These are phyloP conservation scores for Neopestalotiopsis sp. DNA, from an alignment of 2,329 filamentous ascomycete species.

Conservation along the genomic window DNA sequence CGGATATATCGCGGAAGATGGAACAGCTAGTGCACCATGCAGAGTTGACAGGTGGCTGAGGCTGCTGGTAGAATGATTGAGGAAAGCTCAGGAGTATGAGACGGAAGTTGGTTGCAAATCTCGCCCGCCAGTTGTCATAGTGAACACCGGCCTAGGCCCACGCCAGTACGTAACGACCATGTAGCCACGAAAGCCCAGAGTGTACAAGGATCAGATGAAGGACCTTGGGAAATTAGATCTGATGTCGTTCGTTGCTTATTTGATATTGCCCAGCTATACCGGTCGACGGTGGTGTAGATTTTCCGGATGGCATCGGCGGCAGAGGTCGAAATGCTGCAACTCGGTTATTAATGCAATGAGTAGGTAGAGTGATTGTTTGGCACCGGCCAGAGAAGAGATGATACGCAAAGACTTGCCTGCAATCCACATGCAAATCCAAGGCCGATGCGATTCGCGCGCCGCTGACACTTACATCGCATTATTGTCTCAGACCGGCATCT, in stretches of 20 bases:
- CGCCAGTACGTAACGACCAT: constrained; percentile 33
- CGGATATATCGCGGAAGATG: no score
- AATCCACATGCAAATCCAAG: constrained; percentile 32
- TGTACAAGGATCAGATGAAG: constrained; percentile 17
- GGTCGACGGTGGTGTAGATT: constrained; percentile 20
- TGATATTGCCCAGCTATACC: no score
- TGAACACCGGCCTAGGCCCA: constrained; percentile 30
- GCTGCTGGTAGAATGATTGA: no score
- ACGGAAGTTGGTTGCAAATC: constrained; percentile 31
- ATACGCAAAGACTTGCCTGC: constrained; percentile 33
- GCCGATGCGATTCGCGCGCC: constrained; percentile 31
- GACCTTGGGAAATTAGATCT: no score
- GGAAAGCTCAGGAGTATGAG: constrained; percentile 32
- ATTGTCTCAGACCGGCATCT: constrained; percentile 35
- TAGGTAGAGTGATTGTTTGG: constrained; percentile 31
- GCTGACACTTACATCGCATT: constrained; percentile 33
- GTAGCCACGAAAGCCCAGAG: constrained; percentile 29
- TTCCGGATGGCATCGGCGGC: constrained; percentile 27
- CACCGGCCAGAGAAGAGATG: constrained; percentile 30
- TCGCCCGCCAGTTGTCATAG: constrained; percentile 20
- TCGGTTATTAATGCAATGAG: constrained; percentile 28
- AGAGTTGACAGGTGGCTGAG: no score
- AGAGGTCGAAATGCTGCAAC: constrained; percentile 35
- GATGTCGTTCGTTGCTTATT: no score
- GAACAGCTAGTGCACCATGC: no score